Conservation (phyloP, 2,329 filamentous ascomycete species). For the Cadophora gregata region DNA sequence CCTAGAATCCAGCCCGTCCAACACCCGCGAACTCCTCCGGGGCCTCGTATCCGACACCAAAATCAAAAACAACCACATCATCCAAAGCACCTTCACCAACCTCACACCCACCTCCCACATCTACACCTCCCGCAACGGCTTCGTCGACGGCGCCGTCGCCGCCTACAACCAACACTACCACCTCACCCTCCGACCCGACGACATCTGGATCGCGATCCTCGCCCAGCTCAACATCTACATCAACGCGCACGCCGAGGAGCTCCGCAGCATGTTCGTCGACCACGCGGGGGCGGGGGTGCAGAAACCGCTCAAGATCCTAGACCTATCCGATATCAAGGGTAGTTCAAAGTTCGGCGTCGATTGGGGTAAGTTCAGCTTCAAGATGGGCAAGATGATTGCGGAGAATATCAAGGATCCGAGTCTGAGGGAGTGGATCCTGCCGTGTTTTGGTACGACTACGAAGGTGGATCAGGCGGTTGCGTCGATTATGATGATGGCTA, state of each 20-base stretch:
- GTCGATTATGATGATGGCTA: slow-evolving; percentile 57
- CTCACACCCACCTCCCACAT: slow-evolving; percentile 22
- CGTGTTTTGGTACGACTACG: slow-evolving; percentile 57
- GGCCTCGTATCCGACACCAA: not conserved
- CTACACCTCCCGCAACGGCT: slow-evolving; percentile 33
- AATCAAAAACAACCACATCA: slow-evolving; percentile 11
- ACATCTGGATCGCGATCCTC: slow-evolving; percentile 59
- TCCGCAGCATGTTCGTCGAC: slow-evolving; percentile 50
- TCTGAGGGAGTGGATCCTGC: slow-evolving; percentile 56
- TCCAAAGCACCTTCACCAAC: slow-evolving; percentile 38
- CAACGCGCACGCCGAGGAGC: slow-evolving; percentile 53
- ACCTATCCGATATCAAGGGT: slow-evolving; percentile 23
- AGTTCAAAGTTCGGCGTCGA: slow-evolving; percentile 17
- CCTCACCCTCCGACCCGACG: slow-evolving; percentile 56
- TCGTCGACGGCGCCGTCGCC: slow-evolving; percentile 10
- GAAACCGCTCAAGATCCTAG: slow-evolving; percentile 43
- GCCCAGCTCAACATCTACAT: slow-evolving; percentile 54
- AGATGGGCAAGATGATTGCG: slow-evolving; percentile 49
- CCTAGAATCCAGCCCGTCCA: no score
- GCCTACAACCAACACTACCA: slow-evolving; percentile 48
- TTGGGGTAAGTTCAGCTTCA: slow-evolving; percentile 19
- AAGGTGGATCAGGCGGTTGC: slow-evolving; percentile 51
- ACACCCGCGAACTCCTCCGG: slow-evolving; percentile 5
- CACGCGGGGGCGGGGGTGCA: slow-evolving; percentile 51
- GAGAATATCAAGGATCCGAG: slow-evolving; percentile 50